A percentile compares a stretch with the other conserved stretches of the same genome.
phyloP scores from a whole-genome alignment of 2,329 filamentous ascomycete species.

The Thielaviopsis cerberus region DNA sequence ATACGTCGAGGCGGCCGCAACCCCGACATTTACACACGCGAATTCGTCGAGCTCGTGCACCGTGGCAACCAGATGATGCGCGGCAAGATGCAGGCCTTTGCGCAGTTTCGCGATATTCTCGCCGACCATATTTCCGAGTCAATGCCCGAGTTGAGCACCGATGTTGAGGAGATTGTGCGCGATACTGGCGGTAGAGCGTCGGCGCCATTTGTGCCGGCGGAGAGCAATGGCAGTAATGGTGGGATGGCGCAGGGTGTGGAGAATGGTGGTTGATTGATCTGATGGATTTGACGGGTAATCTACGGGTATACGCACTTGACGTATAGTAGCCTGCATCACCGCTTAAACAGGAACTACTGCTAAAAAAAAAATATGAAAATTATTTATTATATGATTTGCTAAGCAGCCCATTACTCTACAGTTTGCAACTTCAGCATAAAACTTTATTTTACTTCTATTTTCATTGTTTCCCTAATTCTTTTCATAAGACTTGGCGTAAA shows the following conservation, averaged over 20 bases:
- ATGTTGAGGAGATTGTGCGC: constrained; percentile 32
- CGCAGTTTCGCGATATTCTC: constrained; percentile 40
- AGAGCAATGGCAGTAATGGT: not conserved
- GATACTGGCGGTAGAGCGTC: constrained; percentile 21
- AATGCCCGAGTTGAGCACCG: constrained; percentile 39
- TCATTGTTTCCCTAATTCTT: too few species aligned
- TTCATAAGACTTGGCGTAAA: constrained; percentile 1
- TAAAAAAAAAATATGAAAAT: not conserved
- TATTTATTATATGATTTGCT: too few species aligned
- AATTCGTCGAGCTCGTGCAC: constrained; percentile 52
- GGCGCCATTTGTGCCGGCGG: not conserved
- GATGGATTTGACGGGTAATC: not conserved
- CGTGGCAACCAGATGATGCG: constrained; percentile 47
- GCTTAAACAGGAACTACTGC: not conserved
- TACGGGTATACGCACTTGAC: not conserved
- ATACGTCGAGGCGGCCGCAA: constrained; percentile 56
- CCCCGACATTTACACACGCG: constrained; percentile 55
- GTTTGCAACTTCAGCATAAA: not conserved
- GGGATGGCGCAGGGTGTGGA: not conserved
- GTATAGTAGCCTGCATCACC: not conserved
- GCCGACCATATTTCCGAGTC: constrained; percentile 37
- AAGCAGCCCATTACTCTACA: too few species aligned
- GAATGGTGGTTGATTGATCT: not conserved
- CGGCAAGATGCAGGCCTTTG: constrained; percentile 45
- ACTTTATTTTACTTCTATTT: too few species aligned